phyloP scores from a whole-genome alignment of 2,329 filamentous ascomycete genomes.

The Colletotrichum magnum region DNA sequence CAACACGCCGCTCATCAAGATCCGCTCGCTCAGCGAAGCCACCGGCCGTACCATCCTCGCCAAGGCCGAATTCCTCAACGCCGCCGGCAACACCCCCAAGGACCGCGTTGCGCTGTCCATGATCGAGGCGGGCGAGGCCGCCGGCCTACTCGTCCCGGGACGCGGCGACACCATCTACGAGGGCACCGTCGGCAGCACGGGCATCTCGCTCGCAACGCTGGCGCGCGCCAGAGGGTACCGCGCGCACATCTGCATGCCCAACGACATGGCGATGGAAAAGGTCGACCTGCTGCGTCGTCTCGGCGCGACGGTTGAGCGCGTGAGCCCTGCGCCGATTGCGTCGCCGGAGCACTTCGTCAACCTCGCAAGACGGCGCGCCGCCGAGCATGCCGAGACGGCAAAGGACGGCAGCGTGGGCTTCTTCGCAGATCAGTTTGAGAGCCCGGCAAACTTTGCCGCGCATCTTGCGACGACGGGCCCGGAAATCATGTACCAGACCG shows the following conservation, averaged over 20 bases:
- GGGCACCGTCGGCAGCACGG: slow-evolving; percentile 95
- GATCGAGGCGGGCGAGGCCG: slow-evolving; percentile 84
- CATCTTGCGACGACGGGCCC: slow-evolving; percentile 89
- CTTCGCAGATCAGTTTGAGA: slow-evolving; percentile 98
- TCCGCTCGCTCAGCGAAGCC: slow-evolving; percentile 86
- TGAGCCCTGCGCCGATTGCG: slow-evolving; percentile 93
- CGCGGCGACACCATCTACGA: slow-evolving; percentile 97
- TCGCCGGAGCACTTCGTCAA: slow-evolving; percentile 96
- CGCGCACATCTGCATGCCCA: slow-evolving; percentile 97
- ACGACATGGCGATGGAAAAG: slow-evolving; percentile 91
- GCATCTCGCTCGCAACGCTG: slow-evolving; percentile 92
- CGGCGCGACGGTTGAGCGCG: slow-evolving; percentile 92
- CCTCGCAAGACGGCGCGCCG: slow-evolving; percentile 82
- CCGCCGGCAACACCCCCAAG: slow-evolving; percentile 93
- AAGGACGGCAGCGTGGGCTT: slow-evolving; percentile 80
- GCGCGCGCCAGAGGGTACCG: slow-evolving; percentile 90
- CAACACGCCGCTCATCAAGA: slow-evolving; percentile 89
- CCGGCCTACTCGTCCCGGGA: slow-evolving; percentile 81
- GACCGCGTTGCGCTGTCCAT: slow-evolving; percentile 94
- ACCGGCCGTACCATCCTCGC: slow-evolving; percentile 92
- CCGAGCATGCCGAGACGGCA: slow-evolving; percentile 75
- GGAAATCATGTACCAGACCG: slow-evolving; percentile 87
- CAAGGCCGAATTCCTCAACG: slow-evolving; percentile 97
- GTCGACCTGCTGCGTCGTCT: slow-evolving; percentile 89
- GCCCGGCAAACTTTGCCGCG: slow-evolving; percentile 87